These are phyloP conservation scores for Paraconiothyrium brasiliense DNA, from an alignment of 2,329 filamentous ascomycete genomes.

Conservation along the genomic window DNA sequence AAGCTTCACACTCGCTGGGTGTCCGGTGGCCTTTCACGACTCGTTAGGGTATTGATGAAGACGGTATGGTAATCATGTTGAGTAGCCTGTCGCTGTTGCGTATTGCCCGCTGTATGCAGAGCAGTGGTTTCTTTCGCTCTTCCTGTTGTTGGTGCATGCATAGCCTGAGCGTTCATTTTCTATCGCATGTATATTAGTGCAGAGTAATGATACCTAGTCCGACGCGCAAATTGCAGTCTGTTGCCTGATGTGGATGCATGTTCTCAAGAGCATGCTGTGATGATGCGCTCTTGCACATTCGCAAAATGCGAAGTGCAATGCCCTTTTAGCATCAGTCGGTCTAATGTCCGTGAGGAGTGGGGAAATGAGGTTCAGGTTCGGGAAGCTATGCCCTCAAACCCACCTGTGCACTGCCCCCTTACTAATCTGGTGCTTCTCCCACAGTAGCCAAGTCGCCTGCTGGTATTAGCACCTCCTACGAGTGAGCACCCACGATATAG, in stretches of 20 bases:
- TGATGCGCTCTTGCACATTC: background rate
- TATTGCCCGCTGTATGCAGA: conserved; percentile 21
- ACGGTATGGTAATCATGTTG: conserved; percentile 18
- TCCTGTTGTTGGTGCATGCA: conserved; percentile 10
- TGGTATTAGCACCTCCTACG: no score
- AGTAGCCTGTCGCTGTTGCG: conserved; percentile 23
- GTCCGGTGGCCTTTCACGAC: conserved; percentile 31
- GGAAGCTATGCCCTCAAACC: background rate
- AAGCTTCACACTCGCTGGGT: conserved; percentile 30
- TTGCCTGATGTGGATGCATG: background rate
- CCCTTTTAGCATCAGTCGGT: background rate
- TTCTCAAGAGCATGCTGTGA: background rate
- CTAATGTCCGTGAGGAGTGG: conserved; percentile 6
- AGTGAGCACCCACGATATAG: no score
- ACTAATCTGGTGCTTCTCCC: conserved; percentile 32
- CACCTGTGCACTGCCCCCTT: conserved; percentile 36
- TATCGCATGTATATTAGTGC: conserved; percentile 28
- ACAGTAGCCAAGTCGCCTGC: background rate
- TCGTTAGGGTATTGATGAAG: conserved; percentile 18
- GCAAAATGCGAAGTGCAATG: background rate
- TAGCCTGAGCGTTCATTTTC: conserved; percentile 20
- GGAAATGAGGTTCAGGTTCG: conserved; percentile 19
- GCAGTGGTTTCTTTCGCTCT: conserved; percentile 10
- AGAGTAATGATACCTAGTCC: conserved; percentile 1
- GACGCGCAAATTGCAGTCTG: background rate